Conservation (phyloP, 345 rosid genomes). For the Acer yangbiense region DNA sequence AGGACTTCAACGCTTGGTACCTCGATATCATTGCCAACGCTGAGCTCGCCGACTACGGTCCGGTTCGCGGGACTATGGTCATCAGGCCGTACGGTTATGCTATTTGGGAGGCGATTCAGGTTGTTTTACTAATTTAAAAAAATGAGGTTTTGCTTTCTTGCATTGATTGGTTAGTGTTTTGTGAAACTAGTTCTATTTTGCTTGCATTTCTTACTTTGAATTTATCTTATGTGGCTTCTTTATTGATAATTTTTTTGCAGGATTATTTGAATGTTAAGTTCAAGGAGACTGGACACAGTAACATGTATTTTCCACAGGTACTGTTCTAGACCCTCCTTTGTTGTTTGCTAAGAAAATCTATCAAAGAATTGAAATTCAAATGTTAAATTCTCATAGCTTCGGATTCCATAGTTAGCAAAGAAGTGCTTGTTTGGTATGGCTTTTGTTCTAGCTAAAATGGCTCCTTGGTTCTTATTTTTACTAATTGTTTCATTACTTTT, state of each 20-base stretch:
- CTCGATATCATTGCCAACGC: slow-evolving; percentile 88
- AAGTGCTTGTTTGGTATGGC: too few relatives aligned
- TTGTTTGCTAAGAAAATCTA: slow-evolving; percentile 4
- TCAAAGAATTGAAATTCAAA: not conserved
- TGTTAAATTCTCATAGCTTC: not conserved
- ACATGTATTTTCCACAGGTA: slow-evolving; percentile 97
- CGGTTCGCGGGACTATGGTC: slow-evolving; percentile 96
- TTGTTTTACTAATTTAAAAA: slow-evolving; percentile 13
- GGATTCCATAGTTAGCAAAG: not conserved
- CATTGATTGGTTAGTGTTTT: too few relatives aligned
- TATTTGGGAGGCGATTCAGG: slow-evolving; percentile 99
- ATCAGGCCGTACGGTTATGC: slow-evolving; percentile 94
- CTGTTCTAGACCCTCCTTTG: slow-evolving; percentile 20
- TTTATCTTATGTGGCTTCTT: not conserved
- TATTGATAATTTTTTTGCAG: slow-evolving; percentile 37
- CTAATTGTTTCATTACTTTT: not conserved
- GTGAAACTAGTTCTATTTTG: not conserved
- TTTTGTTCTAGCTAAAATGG: too few relatives aligned
- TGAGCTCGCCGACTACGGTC: slow-evolving; percentile 94
- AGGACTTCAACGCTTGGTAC: slow-evolving; percentile 95
- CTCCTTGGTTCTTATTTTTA: not conserved
- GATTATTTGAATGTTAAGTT: slow-evolving; percentile 84
- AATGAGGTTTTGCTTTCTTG: too few relatives aligned
- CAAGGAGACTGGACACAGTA: slow-evolving; percentile 96
- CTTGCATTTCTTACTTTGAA: not conserved